Evolutionary conservation across 2,329 filamentous ascomycete genomes (phyloP), one percentile per base, ranked within the genome.

Genomic region (Fusarium abutilonis): DNA sequence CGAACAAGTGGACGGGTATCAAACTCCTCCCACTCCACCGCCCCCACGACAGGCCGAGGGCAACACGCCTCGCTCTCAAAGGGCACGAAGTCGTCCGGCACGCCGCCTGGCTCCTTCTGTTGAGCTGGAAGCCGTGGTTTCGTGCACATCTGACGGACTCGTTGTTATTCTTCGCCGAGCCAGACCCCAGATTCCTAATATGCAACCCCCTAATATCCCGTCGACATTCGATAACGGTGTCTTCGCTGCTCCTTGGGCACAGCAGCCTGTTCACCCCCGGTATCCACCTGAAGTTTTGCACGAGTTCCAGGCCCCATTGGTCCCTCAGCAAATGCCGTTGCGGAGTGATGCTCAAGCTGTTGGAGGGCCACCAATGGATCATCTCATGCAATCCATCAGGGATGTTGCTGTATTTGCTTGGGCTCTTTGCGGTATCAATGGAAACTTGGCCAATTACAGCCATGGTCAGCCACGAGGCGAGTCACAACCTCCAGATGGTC

Each of bases 331-430:
- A 60, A 80, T 79, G 79, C 79, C 77, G 36, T 64, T 78, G 47
- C 74, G 74, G 35, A 79, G 80, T 19, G 76, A 76, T 49, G 75
- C 79, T 32, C 80, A 80, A 64, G 75, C 77, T 14, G 76, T 76
- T 11, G 80, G 81, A 61, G 83, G 83, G n/a, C 85, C 86, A 34
- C 79, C 83, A 15, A 72, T 82, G 42, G 82, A 86, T 23, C 83
- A 87, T 50, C 86, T 95, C 68, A 92, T 95, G 89, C 82, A 84
- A 51, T 89, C 89, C 3, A 96, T 96, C 64, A 87, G 90, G 53
- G 91, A 95, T 50, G 89, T 93, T 43, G 91, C 90, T 2, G 89
- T 95, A n/a, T 95, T 96, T 72, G 91, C 91, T 9, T 96, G 91
- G 91, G 89, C 88, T 77, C 94, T 10, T 86, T 88, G 21, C 13